Percentiles rank a stretch among this genome's conserved stretches.
These are phyloP conservation scores for Podospora sp. DNA, from an alignment of 495 filamentous ascomycete genomes.

Conservation along the genomic window DNA sequence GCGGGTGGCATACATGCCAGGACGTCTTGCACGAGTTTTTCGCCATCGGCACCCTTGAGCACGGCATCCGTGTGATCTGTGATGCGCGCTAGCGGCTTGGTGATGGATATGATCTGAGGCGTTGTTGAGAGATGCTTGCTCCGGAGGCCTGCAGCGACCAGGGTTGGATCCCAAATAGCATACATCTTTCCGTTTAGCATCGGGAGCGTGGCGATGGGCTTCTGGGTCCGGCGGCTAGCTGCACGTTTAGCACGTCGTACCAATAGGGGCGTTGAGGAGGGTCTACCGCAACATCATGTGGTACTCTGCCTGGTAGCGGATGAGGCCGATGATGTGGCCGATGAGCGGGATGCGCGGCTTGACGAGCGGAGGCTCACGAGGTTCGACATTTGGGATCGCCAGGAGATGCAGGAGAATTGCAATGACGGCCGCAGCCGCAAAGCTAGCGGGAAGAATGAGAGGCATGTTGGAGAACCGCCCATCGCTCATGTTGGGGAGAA, in stretches of 20 bases:
- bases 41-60: background rate
- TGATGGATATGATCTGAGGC: conserved; percentile 7
- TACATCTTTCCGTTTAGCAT: conserved; percentile 34
- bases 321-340: conserved; percentile 34
- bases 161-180: conserved; percentile 26
- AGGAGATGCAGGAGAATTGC: background rate
- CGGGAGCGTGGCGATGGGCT: conserved; percentile 29
- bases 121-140: conserved; percentile 22
- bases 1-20: conserved; percentile 3
- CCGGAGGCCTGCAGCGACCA: conserved; percentile 21
- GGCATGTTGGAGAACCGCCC: background rate
- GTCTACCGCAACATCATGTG: conserved; percentile 23
- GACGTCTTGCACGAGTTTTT: background rate
- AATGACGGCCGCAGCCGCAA: background rate
- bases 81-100: background rate
- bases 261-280: background rate
- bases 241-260: background rate
- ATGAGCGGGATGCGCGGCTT: conserved; percentile 32
- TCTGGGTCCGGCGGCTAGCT: background rate
- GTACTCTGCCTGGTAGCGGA: conserved; percentile 31
- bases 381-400: conserved; percentile 10
- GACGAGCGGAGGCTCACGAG: conserved; percentile 34
- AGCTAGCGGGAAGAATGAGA: background rate
- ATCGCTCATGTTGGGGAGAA: background rate
- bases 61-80: background rate